phyloP scores from a whole-genome alignment of 2,329 filamentous ascomycete genomes.

The Xylariaceae sp. region DNA sequence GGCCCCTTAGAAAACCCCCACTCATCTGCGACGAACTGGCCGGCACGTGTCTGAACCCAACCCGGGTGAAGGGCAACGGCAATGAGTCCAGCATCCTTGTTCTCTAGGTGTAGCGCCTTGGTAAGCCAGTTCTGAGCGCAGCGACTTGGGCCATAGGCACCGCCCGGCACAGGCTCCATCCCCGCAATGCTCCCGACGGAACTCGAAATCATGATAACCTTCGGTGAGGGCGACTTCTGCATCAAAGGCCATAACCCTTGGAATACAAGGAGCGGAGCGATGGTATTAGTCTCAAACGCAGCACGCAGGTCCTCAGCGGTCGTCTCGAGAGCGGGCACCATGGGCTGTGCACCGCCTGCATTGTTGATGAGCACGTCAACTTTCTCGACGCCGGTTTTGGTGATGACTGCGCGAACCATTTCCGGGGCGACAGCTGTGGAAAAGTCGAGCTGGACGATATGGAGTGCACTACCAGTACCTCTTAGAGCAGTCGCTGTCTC shows the following conservation, averaged over 20 bases:
- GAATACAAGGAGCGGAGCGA: constrained; percentile 46
- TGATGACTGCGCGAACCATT: constrained; percentile 41
- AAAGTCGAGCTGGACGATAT: constrained; percentile 49
- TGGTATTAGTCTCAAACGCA: constrained; percentile 53
- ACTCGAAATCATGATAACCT: constrained; percentile 47
- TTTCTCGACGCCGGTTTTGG: constrained; percentile 41
- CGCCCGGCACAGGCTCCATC: constrained; percentile 42
- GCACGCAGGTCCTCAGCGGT: constrained; percentile 45
- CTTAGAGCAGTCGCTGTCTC: constrained; percentile 30
- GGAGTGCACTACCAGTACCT: constrained; percentile 41
- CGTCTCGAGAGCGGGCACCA: constrained; percentile 39
- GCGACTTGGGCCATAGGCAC: constrained; percentile 47
- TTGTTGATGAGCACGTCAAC: constrained; percentile 62
- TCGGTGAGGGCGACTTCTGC: constrained; percentile 37
- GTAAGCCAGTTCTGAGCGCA: constrained; percentile 46
- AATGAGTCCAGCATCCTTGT: constrained; percentile 33
- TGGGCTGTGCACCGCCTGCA: constrained; percentile 49
- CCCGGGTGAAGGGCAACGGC: constrained; percentile 48
- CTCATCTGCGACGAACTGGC: constrained; percentile 40
- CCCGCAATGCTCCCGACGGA: constrained; percentile 44
- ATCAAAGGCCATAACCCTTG: constrained; percentile 49
- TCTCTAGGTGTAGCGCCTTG: constrained; percentile 41
- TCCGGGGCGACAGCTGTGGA: constrained; percentile 35
- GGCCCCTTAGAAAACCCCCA: constrained; percentile 41
- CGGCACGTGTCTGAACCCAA: constrained; percentile 45